A percentile compares a stretch with the other conserved stretches of the same genome.
Evolutionary conservation across 805 yeast species (phyloP).

Genomic region (Schwanniomyces sp.): DNA sequence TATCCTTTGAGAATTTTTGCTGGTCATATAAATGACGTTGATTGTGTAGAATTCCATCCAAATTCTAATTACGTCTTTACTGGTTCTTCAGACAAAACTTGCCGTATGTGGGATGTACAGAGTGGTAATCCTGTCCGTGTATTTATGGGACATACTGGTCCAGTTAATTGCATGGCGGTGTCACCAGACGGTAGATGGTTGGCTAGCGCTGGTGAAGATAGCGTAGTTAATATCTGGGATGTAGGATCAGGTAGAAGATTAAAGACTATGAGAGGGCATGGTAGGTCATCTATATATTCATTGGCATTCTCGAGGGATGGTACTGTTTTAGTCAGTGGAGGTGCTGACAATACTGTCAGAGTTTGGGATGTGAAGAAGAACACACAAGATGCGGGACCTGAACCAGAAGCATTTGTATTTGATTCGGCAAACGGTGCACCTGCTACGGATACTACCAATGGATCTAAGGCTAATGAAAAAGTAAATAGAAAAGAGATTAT

Average conservation of each 20-base stretch:
- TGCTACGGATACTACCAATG: constrained; percentile 12
- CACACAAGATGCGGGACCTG: constrained; percentile 74
- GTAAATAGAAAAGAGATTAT: constrained; percentile 65
- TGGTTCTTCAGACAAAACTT: constrained; percentile 93
- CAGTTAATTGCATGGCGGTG: constrained; percentile 80
- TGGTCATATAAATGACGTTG: constrained; percentile 96
- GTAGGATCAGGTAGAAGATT: constrained; percentile 85
- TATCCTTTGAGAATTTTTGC: constrained; percentile 95
- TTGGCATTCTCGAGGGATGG: constrained; percentile 86
- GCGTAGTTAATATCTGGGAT: constrained; percentile 89
- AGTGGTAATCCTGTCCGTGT: constrained; percentile 88
- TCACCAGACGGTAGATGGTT: constrained; percentile 97
- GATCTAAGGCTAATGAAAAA: constrained; percentile 35
- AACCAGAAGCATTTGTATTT: constrained; percentile 64
- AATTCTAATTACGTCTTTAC: constrained; percentile 93
- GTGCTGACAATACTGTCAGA: constrained; percentile 88
- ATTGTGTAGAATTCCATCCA: constrained; percentile 93
- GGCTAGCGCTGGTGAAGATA: constrained; percentile 93
- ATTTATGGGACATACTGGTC: constrained; percentile 90
- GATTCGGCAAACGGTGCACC: constrained; percentile 7
- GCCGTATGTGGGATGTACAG: constrained; percentile 96
- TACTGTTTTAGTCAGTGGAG: constrained; percentile 83
- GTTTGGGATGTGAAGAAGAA: constrained; percentile 94
- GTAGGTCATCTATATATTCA: constrained; percentile 80
- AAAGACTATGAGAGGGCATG: constrained; percentile 94